Evolutionary conservation across 306 rosid genomes (phyloP), one percentile per base, ranked within the genome.

Genomic region (Oxytropis ochrocephala): DNA sequence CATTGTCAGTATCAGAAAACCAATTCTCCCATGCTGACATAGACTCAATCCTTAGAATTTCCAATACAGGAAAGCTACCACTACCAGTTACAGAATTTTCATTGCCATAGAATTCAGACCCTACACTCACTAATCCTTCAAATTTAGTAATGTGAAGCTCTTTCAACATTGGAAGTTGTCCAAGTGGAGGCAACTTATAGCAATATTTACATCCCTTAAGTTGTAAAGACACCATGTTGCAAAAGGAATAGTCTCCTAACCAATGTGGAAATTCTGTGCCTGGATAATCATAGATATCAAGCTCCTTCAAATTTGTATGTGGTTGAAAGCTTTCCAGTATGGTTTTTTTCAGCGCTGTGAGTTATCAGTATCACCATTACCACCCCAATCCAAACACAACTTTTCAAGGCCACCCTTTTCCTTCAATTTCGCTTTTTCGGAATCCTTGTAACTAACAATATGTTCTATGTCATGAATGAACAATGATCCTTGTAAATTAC

Each of bases 221-320:
- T 51, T 42, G 7, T 14, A 78, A 36, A 6, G 49, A 70, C 3
- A 59, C 75, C 64, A 78, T 0, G 58, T 69, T 78, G 39, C 50
- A 69, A 60, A 74, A 78, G 21, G 74, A 74, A 39, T 6, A 24
- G 54, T 70, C 75, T 4, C 83, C 83, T 36, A 82, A 44, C 86
- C 86, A 78, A 9, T 74, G 13, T 4, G 83, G 78, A 65, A 82
- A 78, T 59, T 66, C 69, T 43, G 78, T 82, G 50, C 86, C 83
- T 9, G 71, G 52, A 74, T 78, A 82, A 12, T 39, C 51, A 50
- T 35, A 18, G 19, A 82, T 64, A 35, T 29, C 18, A 4, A 82
- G 82, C 44, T 74, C 58, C 67, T 64, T 78, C 65, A 82, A 64
- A 66, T 82, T 78, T 21, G 66, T 29, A 27, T 64, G 67, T 1